Conservation (phyloP, 2,329 filamentous ascomycete genomes). For the Rosellinia necatrix region DNA sequence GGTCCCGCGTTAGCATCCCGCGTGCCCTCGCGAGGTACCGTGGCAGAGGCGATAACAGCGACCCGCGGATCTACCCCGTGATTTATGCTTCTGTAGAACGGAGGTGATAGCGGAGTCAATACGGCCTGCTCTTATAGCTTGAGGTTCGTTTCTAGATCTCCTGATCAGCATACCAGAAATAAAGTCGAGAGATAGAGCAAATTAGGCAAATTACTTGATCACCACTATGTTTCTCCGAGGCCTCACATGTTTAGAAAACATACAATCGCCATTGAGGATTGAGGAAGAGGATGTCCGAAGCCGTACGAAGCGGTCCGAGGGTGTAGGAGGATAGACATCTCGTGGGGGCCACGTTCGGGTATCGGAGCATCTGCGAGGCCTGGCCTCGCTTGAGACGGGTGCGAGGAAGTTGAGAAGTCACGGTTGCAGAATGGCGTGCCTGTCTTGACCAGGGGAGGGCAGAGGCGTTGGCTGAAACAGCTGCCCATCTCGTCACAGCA, state of each 20-base stretch:
- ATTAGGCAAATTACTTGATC: slow-evolving; percentile 24
- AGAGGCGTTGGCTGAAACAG: slow-evolving; percentile 19
- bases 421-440: neutral
- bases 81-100: slow-evolving; percentile 12
- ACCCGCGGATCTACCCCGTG: slow-evolving; percentile 13
- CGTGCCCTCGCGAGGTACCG: too few species aligned
- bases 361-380: slow-evolving; percentile 13
- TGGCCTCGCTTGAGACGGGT: slow-evolving; percentile 18
- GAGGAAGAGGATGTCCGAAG: too few species aligned
- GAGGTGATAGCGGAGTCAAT: neutral
- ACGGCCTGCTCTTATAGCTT: slow-evolving; percentile 1
- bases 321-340: neutral
- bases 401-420: slow-evolving; percentile 5
- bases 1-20: neutral
- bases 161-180: slow-evolving; percentile 23
- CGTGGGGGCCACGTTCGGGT: neutral
- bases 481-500: slow-evolving; percentile 5
- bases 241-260: slow-evolving; percentile 7
- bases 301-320: too few species aligned
- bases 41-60: neutral
- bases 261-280: too few species aligned
- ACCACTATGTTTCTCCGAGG: slow-evolving; percentile 16
- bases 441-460: neutral
- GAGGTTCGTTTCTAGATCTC: slow-evolving; percentile 28
- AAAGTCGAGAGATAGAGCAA: slow-evolving; percentile 1